These are phyloP conservation scores for Fusarium mundagurra DNA, from an alignment of 2,329 filamentous ascomycete species.

Conservation along the genomic window DNA sequence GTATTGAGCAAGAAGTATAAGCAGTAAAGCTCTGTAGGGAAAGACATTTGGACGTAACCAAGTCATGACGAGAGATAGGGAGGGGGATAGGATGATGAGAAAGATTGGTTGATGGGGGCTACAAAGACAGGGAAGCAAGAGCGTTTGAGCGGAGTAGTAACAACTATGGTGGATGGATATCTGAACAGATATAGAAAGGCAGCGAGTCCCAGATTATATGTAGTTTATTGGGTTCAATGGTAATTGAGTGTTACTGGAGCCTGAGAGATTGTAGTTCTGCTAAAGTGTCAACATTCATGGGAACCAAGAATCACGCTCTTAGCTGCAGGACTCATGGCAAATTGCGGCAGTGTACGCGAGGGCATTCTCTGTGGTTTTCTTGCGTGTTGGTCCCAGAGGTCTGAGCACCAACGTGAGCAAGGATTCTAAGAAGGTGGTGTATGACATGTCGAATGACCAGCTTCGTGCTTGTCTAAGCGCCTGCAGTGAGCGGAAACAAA, in stretches of 20 bases:
- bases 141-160: background rate
- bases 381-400: background rate
- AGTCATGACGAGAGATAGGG: background rate
- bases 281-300: background rate
- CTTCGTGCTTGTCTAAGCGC: background rate
- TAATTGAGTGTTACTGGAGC: accelerated
- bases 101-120: background rate
- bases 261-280: accelerated
- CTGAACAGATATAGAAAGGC: accelerated
- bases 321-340: accelerated
- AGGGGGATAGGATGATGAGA: accelerated
- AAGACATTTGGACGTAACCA: background rate
- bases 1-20: background rate
- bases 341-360: background rate
- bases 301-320: background rate
- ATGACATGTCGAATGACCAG: background rate
- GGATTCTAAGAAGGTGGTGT: background rate
- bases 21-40: accelerated
- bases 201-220: background rate
- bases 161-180: background rate
- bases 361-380: background rate
- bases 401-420: background rate
- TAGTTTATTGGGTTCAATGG: accelerated
- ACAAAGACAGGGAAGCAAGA: background rate
- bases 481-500: background rate